Conservation (phyloP, 1,284 basidiomycete species). For the Fomes fomentarius region DNA sequence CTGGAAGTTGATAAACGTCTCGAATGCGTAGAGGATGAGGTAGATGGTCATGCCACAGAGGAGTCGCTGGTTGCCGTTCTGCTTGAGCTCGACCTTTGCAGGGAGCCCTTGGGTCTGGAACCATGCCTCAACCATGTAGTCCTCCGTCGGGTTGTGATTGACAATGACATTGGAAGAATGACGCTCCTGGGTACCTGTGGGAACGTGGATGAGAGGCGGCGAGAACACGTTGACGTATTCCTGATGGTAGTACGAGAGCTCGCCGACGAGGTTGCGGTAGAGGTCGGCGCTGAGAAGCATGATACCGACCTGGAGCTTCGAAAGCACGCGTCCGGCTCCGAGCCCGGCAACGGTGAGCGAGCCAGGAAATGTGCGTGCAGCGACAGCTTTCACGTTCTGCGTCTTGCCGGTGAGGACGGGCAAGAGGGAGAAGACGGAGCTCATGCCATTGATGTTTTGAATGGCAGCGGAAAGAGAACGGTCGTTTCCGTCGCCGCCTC, state of each 20-base stretch:
- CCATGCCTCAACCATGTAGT: conserved; percentile 22
- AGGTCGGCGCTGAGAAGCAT: conserved; percentile 19
- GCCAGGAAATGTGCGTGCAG: conserved; percentile 16
- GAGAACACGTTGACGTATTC: conserved; percentile 21
- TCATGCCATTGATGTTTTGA: conserved; percentile 18
- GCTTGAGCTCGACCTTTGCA: conserved; percentile 15
- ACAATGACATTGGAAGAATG: conserved; percentile 16
- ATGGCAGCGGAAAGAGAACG: conserved; percentile 15
- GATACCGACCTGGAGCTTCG: conserved; percentile 17
- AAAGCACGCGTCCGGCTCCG: conserved; percentile 17
- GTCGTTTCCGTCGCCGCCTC: neutral
- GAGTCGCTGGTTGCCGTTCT: conserved; percentile 5
- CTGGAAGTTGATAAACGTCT: conserved; percentile 14
- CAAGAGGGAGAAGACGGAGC: conserved; percentile 16
- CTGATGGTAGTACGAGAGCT: conserved; percentile 13
- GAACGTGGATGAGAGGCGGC: conserved; percentile 14
- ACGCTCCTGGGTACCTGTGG: conserved; percentile 16
- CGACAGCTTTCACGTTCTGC: conserved; percentile 17
- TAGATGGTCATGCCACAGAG: conserved; percentile 10
- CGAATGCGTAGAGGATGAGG: conserved; percentile 11
- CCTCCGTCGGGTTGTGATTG: conserved; percentile 17
- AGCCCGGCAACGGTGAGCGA: conserved; percentile 13
- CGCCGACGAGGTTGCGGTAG: conserved; percentile 19
- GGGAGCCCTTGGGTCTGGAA: conserved; percentile 19
- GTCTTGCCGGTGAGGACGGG: conserved; percentile 19